phyloP scores from a whole-genome alignment of 2,329 filamentous ascomycete species.

The Calonectria pseudoturangicola region DNA sequence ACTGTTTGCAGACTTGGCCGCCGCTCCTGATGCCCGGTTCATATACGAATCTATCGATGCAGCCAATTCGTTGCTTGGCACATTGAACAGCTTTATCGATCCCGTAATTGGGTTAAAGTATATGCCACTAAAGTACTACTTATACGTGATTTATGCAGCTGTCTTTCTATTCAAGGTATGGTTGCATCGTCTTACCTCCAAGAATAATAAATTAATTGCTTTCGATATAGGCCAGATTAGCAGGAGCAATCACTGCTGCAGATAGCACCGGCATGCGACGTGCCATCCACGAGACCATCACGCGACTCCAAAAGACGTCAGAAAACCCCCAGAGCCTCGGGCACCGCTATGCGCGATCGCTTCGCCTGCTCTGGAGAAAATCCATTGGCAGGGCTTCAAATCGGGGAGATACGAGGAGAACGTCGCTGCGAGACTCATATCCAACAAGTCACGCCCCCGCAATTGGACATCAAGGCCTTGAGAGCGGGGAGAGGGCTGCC shows the following conservation, averaged over 20 bases:
- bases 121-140: conserved; percentile 78
- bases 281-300: conserved; percentile 75
- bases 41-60: conserved; percentile 80
- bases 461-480: conserved; percentile 23
- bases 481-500: conserved; percentile 51
- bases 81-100: conserved; percentile 76
- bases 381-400: conserved; percentile 45
- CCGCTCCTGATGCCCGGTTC: conserved; percentile 78
- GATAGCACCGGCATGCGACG: conserved; percentile 74
- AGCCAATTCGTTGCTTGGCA: conserved; percentile 76
- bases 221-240: conserved; percentile 68
- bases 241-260: conserved; percentile 73
- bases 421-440: conserved; percentile 8
- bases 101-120: conserved; percentile 75
- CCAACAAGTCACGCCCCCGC: conserved; percentile 7
- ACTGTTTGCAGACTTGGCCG: conserved; percentile 72
- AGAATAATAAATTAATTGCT: background rate
- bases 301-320: conserved; percentile 75
- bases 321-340: conserved; percentile 76
- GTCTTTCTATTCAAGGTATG: conserved; percentile 79
- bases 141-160: conserved; percentile 78
- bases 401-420: conserved; percentile 24
- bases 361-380: conserved; percentile 76
- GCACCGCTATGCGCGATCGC: conserved; percentile 75
- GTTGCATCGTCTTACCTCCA: background rate